phyloP scores from a whole-genome alignment of 1,284 basidiomycete species.

The Cutaneotrichosporon sp. region DNA sequence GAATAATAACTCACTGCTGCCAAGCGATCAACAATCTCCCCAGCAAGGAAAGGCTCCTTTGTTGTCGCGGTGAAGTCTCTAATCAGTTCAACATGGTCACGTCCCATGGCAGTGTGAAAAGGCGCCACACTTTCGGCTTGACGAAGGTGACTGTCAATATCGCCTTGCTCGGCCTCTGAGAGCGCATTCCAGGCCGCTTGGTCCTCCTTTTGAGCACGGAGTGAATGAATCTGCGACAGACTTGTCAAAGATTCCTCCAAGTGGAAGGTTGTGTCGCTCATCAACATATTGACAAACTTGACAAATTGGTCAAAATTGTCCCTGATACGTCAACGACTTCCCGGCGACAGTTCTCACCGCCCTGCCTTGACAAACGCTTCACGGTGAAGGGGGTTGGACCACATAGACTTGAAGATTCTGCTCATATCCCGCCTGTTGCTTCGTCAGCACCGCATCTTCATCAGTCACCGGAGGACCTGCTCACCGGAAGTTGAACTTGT shows the following conservation, averaged over 20 bases:
- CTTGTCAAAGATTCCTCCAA: constrained; percentile 93
- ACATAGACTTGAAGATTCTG: constrained; percentile 76
- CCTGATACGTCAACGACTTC: constrained; percentile 48
- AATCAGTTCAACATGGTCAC: constrained; percentile 81
- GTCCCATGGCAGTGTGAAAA: constrained; percentile 78
- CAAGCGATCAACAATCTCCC: constrained; percentile 90
- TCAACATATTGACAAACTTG: constrained; percentile 93
- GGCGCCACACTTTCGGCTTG: constrained; percentile 75
- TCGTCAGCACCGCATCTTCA: neutral
- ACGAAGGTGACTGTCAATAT: constrained; percentile 73
- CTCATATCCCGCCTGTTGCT: constrained; percentile 68
- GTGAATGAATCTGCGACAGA: constrained; percentile 77
- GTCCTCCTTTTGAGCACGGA: constrained; percentile 80
- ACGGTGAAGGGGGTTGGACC: constrained; percentile 81
- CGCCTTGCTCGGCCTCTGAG: constrained; percentile 68
- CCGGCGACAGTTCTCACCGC: constrained; percentile 53
- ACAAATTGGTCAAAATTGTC: constrained; percentile 85
- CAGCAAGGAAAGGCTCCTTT: constrained; percentile 87
- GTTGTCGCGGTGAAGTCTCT: constrained; percentile 90
- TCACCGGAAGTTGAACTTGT: constrained; percentile 43
- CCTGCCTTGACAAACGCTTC: constrained; percentile 74
- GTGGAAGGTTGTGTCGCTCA: constrained; percentile 98
- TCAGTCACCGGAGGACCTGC: constrained; percentile 3
- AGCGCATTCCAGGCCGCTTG: constrained; percentile 61
- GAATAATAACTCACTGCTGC: constrained; percentile 68